Base-by-base conservation (phyloP, 345 rosid species). In the Aquilaria yunnanensis region DNA sequence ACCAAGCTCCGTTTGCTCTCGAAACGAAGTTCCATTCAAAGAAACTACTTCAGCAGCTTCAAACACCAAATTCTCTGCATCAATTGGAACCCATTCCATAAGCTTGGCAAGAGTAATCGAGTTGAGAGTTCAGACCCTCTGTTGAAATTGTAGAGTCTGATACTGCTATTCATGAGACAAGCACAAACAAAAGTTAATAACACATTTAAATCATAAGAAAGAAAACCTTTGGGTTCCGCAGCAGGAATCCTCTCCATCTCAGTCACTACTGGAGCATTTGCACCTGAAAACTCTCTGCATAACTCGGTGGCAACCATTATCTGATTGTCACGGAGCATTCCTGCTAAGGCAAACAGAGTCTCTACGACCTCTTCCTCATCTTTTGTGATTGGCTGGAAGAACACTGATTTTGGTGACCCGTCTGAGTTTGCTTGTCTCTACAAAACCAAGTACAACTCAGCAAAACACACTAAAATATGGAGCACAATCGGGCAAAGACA, bases 331-430 rank as follows among this genome's bases (percentile, higher is more conserved):
- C 75, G 72, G 72, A 88, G 78, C 91, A 87, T 78, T 69, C 79
- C 87, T 10, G 98, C 98, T 82, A 92, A 77, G 68, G 88, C 78
- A 72, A 71, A 85, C 62, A 92, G 71, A 33, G 96, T 84, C 77
- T 89, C 97, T n/a, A 72, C 98, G 60, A 85, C 98, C 82, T 92
- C 98, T 74, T 85, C 86, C 84, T 92, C 98, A 65, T 92, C 98
- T 74, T 92, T 89, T 14, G 98, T 78, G 72, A 89, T 89, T 47
- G 87, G 70, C 59, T 90, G 85, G 61, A 67, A 47, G 57, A 56
- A 48, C 66, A 31, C 30, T 12, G 62, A 12, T 54, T 65, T 62
- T 29, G 29, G 53, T 65, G 78, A 70, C 76, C 65, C 49, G 62
- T 66, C 62, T 3, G 45, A 64, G 61, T 65, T 59, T 48, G 53